Conservation (phyloP, 2,329 filamentous ascomycete genomes). For the Aspergillus sp. region DNA sequence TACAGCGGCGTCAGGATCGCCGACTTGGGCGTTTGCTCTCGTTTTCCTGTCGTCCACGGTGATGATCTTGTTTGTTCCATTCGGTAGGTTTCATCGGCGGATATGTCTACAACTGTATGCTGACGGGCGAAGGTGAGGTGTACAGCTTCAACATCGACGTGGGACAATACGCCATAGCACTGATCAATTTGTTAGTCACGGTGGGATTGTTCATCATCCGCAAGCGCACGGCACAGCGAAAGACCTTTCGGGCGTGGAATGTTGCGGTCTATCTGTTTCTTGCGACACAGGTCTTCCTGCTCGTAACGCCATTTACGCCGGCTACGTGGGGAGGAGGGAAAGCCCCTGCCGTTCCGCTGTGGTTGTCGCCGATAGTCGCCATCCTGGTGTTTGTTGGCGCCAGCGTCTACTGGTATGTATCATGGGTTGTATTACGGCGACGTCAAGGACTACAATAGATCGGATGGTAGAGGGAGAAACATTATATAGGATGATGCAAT, state of each 20-base stretch:
- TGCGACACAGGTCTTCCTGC: slow-evolving; percentile 60
- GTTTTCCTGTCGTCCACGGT: slow-evolving; percentile 47
- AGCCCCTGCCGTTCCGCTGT: neutral
- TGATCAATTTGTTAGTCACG: slow-evolving; percentile 32
- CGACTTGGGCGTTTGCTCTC: slow-evolving; percentile 64
- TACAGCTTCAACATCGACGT: slow-evolving; percentile 32
- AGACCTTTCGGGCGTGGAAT: slow-evolving; percentile 41
- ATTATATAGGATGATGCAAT: neutral
- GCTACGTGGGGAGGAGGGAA: neutral
- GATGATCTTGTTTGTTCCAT: slow-evolving; percentile 65
- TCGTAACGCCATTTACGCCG: slow-evolving; percentile 55
- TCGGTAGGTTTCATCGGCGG: slow-evolving; percentile 23
- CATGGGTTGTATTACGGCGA: neutral
- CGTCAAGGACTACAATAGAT: neutral
- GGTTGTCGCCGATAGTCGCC: neutral
- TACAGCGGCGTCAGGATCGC: slow-evolving; percentile 61
- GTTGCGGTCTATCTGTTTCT: slow-evolving; percentile 52
- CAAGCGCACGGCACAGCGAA: slow-evolving; percentile 33
- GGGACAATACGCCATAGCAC: slow-evolving; percentile 28
- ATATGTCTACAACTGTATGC: neutral
- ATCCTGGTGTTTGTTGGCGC: neutral
- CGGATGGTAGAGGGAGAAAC: neutral
- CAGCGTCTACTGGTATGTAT: neutral
- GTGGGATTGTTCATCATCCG: slow-evolving; percentile 41
- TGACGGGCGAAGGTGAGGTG: slow-evolving; percentile 29